Base-by-base conservation (phyloP, 2,329 filamentous ascomycete genomes). In the Neoarthrinium moseri region DNA sequence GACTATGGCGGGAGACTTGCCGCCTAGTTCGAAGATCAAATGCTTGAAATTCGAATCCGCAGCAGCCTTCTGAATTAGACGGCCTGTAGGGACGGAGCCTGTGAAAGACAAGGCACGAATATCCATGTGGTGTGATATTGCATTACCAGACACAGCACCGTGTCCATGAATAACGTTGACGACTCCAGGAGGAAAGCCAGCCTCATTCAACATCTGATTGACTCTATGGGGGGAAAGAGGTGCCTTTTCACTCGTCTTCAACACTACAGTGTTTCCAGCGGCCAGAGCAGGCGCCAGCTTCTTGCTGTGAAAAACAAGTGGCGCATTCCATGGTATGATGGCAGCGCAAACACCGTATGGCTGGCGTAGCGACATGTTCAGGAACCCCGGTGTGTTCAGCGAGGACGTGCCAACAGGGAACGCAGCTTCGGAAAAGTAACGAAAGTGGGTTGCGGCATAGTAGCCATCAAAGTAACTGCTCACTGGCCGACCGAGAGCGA, bases 91-190 rank as follows among this genome's bases (percentile, higher is more conserved):
- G 2, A 83, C 86, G 7, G 82, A 87, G 22, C 89, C 89, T 0
- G 89, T 92, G 55, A 94, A 94, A 1, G 84, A 83, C 40, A 92
- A 72, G 58, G 86, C 89, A 54, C 87, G 81, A 23, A 92, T 78
- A 38, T 80, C 78, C 48, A 81, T 73, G 64, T 92, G 88, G 26
- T 75, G 70, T 1, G 84, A 81, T 5, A 92, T 72, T 1, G 83
- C 80, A 4, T 80, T 75, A 13, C 88, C 87, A 1, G 85, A 81
- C 33, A 81, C 80, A 13, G 74, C 71, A 3, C 87, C 87, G 51
- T 84, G 77, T 2, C 87, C 88, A 39, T 82, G 81, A 50, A 90
- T 61, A 51, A 90, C 75, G 62, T 90, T 89, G 52, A 90, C 68
- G 8, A 91, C 86, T 39, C 87, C 87, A 3, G 86, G 80, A 17